Percentiles rank a stretch among this genome's conserved stretches.
These are phyloP conservation scores for Cercophora sp. DNA, from an alignment of 495 filamentous ascomycete genomes.

Conservation along the genomic window DNA sequence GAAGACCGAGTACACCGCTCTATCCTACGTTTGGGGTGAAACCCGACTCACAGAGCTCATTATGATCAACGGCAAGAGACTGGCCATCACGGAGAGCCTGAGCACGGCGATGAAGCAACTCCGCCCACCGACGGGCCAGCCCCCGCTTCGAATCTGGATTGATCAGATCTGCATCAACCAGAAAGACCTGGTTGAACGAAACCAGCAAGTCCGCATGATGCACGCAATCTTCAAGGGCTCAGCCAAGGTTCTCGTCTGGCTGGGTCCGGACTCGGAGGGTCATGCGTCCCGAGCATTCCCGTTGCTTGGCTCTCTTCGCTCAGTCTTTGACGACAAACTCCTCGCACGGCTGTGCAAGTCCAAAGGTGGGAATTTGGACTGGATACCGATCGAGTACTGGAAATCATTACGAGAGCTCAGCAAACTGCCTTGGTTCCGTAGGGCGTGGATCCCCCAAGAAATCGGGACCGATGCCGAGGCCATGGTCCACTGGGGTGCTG, in stretches of 20 bases:
- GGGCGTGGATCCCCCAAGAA: conserved; percentile 13
- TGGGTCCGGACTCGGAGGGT: conserved; percentile 8
- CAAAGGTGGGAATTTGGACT: conserved; percentile 4
- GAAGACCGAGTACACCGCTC: background rate
- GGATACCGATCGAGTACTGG: conserved; percentile 12
- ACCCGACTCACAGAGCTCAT: conserved; percentile 5
- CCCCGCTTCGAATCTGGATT: conserved; percentile 8
- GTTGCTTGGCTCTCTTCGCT: background rate
- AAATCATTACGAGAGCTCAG: conserved; percentile 11
- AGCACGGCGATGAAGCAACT: conserved; percentile 4
- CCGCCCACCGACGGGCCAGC: conserved; percentile 1
- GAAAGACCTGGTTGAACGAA: conserved; percentile 9
- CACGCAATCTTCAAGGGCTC: conserved; percentile 10
- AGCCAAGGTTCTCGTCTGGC: conserved; percentile 9
- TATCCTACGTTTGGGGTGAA: conserved; percentile 14
- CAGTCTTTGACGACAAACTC: conserved; percentile 8
- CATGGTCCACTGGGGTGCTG: conserved; percentile 7
- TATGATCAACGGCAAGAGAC: conserved; percentile 10
- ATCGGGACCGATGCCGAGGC: conserved; percentile 12
- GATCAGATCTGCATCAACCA: conserved; percentile 15
- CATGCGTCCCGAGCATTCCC: conserved; percentile 7
- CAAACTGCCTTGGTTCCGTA: conserved; percentile 13
- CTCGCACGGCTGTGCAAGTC: conserved; percentile 5
- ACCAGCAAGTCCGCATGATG: conserved; percentile 12
- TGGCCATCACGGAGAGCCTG: conserved; percentile 11